These are phyloP conservation scores for Phytophthora lateralis DNA, from an alignment of 352 stramenopile genomes.

Conservation along the genomic window DNA sequence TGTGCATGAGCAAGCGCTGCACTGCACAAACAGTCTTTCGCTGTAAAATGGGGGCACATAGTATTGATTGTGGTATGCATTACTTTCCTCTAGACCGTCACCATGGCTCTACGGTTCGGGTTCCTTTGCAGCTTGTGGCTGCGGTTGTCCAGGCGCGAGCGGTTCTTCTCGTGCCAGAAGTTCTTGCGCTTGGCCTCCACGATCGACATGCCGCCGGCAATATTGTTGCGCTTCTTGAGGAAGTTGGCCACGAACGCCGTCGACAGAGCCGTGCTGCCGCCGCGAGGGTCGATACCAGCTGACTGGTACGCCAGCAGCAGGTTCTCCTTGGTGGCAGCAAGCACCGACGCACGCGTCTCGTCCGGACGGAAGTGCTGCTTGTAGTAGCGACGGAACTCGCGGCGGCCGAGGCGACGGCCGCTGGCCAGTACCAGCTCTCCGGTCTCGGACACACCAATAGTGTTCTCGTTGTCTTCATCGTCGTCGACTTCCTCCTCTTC, in stretches of 20 bases:
- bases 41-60: slow-evolving; percentile 13
- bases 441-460: slow-evolving; percentile 84
- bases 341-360: slow-evolving; percentile 73
- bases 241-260: slow-evolving; percentile 84
- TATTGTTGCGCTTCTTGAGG: slow-evolving; percentile 83
- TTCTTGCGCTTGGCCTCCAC: slow-evolving; percentile 68
- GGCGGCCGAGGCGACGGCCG: slow-evolving; percentile 85
- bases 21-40: background rate
- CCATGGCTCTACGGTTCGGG: slow-evolving; percentile 74
- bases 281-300: slow-evolving; percentile 64
- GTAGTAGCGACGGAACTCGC: slow-evolving; percentile 91
- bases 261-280: slow-evolving; percentile 69
- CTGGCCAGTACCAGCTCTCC: slow-evolving; percentile 89
- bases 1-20: background rate
- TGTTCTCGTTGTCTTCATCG: slow-evolving; percentile 44
- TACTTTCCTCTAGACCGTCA: slow-evolving; percentile 71
- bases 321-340: slow-evolving; percentile 80
- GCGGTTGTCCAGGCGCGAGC: slow-evolving; percentile 76
- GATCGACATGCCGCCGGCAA: slow-evolving; percentile 77
- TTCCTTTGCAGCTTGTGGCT: slow-evolving; percentile 88
- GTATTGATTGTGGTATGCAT: slow-evolving; percentile 20
- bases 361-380: slow-evolving; percentile 87
- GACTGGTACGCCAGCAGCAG: slow-evolving; percentile 78
- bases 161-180: slow-evolving; percentile 81
- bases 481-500: slow-evolving; percentile 54